These are phyloP conservation scores for Ophiostoma quercus DNA, from an alignment of 2,329 filamentous ascomycete species.

Conservation along the genomic window DNA sequence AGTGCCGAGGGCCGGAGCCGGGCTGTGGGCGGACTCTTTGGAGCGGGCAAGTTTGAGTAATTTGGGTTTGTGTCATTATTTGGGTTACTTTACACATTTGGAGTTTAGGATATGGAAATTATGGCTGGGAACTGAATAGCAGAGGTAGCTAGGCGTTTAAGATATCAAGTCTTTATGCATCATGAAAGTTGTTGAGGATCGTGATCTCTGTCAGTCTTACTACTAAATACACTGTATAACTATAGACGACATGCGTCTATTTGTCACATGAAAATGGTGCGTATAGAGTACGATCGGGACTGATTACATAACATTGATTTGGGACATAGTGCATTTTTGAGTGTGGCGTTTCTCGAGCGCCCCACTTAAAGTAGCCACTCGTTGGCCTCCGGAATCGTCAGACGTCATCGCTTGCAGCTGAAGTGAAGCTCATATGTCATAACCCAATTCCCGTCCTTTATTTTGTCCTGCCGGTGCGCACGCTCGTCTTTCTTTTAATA, in stretches of 20 bases:
- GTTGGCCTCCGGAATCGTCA: slow-evolving; percentile 5
- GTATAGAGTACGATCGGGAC: not conserved
- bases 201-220: not conserved
- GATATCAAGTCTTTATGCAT: not conserved
- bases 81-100: not conserved
- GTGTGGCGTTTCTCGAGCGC: not conserved
- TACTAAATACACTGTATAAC: not conserved
- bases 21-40: slow-evolving; percentile 55
- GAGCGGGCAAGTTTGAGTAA: slow-evolving; percentile 50
- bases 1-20: slow-evolving; percentile 53
- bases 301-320: not conserved
- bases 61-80: not conserved
- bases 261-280: not conserved
- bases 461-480: not conserved
- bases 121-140: not conserved
- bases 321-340: not conserved
- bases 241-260: not conserved
- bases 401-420: slow-evolving; percentile 7
- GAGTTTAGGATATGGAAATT: not conserved
- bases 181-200: not conserved
- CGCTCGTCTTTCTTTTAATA: not conserved
- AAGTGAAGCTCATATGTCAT: not conserved
- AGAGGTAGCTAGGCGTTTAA: not conserved
- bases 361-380: not conserved
- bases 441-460: not conserved